These are phyloP conservation scores for Rhizopogon vesiculosus DNA, from an alignment of 768 basidiomycete species.

Conservation along the genomic window DNA sequence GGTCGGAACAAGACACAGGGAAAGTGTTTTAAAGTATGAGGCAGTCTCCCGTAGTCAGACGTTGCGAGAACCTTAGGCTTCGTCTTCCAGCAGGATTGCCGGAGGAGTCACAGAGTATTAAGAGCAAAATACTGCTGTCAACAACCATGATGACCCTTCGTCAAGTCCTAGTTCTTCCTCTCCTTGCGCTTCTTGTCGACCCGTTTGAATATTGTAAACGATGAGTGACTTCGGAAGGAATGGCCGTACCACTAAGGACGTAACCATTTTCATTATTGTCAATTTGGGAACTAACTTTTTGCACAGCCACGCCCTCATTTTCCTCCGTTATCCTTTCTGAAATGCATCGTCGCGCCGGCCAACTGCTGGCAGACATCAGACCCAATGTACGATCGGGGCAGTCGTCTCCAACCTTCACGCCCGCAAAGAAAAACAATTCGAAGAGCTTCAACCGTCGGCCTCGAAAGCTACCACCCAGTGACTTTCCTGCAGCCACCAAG, in stretches of 20 bases:
- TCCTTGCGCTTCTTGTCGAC: slow-evolving; percentile 59
- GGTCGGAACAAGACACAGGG: no score
- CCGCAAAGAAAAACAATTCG: not conserved
- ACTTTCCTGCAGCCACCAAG: slow-evolving; percentile 2
- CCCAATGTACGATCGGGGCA: slow-evolving; percentile 10
- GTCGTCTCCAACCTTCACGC: not conserved
- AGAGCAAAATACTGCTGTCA: no score
- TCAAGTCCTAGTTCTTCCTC: slow-evolving; percentile 64
- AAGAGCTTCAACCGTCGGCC: not conserved
- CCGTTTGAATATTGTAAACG: slow-evolving; percentile 67
- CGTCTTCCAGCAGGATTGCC: no score
- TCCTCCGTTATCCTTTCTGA: slow-evolving; percentile 19
- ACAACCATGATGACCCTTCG: slow-evolving; percentile 23
- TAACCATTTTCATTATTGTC: no score
- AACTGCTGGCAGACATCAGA: slow-evolving; percentile 14
- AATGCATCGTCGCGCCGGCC: slow-evolving; percentile 23
- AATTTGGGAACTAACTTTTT: not conserved
- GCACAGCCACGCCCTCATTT: slow-evolving; percentile 24
- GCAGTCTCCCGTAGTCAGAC: no score
- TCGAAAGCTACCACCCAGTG: not conserved
- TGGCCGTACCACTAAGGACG: no score
- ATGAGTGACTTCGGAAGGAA: not conserved
- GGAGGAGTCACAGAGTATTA: no score
- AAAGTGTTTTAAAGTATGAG: no score
- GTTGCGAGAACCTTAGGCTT: no score